Evolutionary conservation across 768 basidiomycete genomes (phyloP).

Genomic region (Asterophora parasitica): DNA sequence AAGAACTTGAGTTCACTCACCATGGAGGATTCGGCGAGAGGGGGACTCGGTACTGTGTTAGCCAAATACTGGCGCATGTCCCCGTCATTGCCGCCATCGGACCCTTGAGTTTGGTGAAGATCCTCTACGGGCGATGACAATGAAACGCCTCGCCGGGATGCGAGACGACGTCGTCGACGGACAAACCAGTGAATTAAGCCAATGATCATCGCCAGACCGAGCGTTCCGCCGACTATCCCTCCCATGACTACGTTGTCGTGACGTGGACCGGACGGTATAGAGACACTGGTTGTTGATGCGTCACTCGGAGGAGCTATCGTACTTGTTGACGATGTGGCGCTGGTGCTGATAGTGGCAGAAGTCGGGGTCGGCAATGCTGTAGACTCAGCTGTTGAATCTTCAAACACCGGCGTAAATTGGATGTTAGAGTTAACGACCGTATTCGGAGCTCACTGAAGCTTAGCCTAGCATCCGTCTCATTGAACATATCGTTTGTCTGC

Average conservation of each 20-base stretch:
- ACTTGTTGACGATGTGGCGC: conserved; percentile 2
- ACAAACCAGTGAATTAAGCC: conserved; percentile 24
- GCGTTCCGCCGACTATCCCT: conserved; percentile 39
- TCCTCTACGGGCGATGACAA: conserved; percentile 12
- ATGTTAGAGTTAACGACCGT: not conserved
- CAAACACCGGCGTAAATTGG: conserved; percentile 17
- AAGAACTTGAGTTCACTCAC: conserved; percentile 1
- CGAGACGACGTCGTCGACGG: conserved; percentile 17
- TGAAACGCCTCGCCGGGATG: conserved; percentile 2
- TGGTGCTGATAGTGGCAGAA: conserved; percentile 13
- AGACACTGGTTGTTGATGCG: conserved; percentile 9
- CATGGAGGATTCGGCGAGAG: conserved; percentile 6
- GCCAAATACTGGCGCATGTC: conserved; percentile 17
- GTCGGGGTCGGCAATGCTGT: conserved; percentile 30
- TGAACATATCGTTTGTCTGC: conserved; percentile 35
- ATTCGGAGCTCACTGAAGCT: conserved; percentile 26
- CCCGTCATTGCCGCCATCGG: not conserved
- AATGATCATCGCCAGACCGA: conserved; percentile 31
- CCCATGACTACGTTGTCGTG: conserved; percentile 40
- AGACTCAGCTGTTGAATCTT: conserved; percentile 35
- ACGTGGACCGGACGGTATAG: conserved; percentile 9
- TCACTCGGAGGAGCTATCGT: conserved; percentile 10
- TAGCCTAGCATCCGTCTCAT: conserved; percentile 32
- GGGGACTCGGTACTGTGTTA: conserved; percentile 12
- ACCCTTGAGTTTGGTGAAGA: not conserved